Evolutionary conservation across 495 filamentous ascomycete genomes (phyloP).

Genomic region (Aspergillus campestris): DNA sequence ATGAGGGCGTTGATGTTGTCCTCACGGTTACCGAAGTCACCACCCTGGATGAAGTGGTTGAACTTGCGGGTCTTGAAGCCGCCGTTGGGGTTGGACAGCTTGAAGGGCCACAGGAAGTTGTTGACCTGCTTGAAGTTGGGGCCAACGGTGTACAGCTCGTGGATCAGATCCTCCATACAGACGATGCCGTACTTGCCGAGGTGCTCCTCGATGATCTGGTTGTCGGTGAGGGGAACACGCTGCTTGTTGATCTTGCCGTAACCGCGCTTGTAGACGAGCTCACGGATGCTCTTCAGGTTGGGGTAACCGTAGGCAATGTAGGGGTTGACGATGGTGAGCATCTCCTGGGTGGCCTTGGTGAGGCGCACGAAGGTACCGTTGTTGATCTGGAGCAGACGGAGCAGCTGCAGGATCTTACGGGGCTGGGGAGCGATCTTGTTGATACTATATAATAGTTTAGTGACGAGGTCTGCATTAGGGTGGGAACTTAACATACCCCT

Average conservation of each 20-base stretch:
- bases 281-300: slow-evolving; percentile 96
- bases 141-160: slow-evolving; percentile 98
- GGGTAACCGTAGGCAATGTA: slow-evolving; percentile 99
- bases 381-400: slow-evolving; percentile 99
- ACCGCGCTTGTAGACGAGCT: slow-evolving; percentile 99
- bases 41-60: slow-evolving; percentile 98
- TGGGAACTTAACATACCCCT: slow-evolving; percentile 54
- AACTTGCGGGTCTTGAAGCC: slow-evolving; percentile 95
- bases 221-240: slow-evolving; percentile 93
- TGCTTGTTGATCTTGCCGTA: slow-evolving; percentile 97
- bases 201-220: slow-evolving; percentile 90
- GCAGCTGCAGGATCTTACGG: slow-evolving; percentile 98
- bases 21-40: slow-evolving; percentile 96
- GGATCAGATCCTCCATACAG: slow-evolving; percentile 98
- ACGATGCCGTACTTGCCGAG: slow-evolving; percentile 98
- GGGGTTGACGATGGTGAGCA: slow-evolving; percentile 96
- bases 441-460: slow-evolving; percentile 57
- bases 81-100: slow-evolving; percentile 94
- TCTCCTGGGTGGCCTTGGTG: slow-evolving; percentile 96
- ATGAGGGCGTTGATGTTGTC: slow-evolving; percentile 97
- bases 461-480: slow-evolving; percentile 5
- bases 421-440: slow-evolving; percentile 99
- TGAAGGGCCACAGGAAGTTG: slow-evolving; percentile 99
- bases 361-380: slow-evolving; percentile 96
- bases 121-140: slow-evolving; percentile 99